These are phyloP conservation scores for Penicillium sp. DNA, from an alignment of 2,329 filamentous ascomycete species.

Conservation along the genomic window DNA sequence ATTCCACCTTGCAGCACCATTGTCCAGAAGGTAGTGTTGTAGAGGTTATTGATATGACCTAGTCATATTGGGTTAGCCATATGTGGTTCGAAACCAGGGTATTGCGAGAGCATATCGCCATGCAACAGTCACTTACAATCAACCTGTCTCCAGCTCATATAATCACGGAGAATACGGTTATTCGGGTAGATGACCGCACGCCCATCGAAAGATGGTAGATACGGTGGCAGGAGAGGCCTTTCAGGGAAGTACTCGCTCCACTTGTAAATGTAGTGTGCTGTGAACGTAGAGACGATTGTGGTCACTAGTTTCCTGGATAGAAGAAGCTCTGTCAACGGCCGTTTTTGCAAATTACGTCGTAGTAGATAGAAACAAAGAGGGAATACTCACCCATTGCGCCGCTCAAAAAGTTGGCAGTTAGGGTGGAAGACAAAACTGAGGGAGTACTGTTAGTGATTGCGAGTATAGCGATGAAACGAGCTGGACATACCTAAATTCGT, in stretches of 20 bases:
- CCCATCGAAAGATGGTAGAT: slow-evolving; percentile 85
- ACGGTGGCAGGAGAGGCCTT: slow-evolving; percentile 65
- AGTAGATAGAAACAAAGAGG: background rate
- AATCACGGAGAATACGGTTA: slow-evolving; percentile 80
- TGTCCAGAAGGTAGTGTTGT: slow-evolving; percentile 96
- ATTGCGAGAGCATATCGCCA: background rate
- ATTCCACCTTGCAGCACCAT: slow-evolving; percentile 77
- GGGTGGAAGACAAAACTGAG: slow-evolving; percentile 85
- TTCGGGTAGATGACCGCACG: slow-evolving; percentile 87
- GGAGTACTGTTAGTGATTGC: background rate
- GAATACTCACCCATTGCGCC: slow-evolving; percentile 66
- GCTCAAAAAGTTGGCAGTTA: slow-evolving; percentile 76
- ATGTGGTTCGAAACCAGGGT: background rate
- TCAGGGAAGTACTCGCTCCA: slow-evolving; percentile 77
- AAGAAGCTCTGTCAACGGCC: background rate
- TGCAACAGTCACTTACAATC: slow-evolving; percentile 67
- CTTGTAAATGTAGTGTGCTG: slow-evolving; percentile 79
- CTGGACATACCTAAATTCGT: slow-evolving; percentile 67
- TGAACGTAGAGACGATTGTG: slow-evolving; percentile 90
- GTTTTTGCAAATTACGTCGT: background rate
- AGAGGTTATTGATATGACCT: slow-evolving; percentile 98
- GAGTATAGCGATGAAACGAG: background rate
- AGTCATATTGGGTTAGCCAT: background rate
- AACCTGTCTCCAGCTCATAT: slow-evolving; percentile 94
- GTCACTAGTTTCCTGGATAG: slow-evolving; percentile 78